Evolutionary conservation across 768 basidiomycete genomes (phyloP), one percentile per base, ranked within the genome.

Genomic region (Pleurotus sapidus): DNA sequence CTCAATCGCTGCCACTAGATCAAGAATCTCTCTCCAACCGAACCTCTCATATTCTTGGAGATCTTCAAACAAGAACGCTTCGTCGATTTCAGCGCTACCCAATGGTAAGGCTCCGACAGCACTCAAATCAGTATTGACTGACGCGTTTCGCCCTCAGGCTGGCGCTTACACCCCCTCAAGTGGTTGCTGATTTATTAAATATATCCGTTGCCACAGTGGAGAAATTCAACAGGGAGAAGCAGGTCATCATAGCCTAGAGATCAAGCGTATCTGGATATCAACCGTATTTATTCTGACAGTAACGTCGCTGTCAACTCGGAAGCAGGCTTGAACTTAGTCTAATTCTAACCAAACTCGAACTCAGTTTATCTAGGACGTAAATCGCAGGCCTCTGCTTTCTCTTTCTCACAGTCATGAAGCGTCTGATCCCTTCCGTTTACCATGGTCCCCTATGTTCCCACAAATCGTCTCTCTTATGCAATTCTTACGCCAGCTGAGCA

Each of bases 11-110:
- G 14, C 30, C 18, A 8, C 27, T 27, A 62, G 61, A 57, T 62
- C 25, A 62, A 62, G 43, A 62, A 62, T 45, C 49, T 62, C 2
- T 62, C 61, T 11, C 61, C 61, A 27, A 62, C 61, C 23, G 61
- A 62, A 56, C 61, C 61, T 2, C 54, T 62, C 14, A 56, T 62
- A 45, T 57, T 55, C 49, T 25, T 62, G 9, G 61, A 62, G 48
- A 56, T 62, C 23, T 62, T 62, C 59, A 62, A 60, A 45, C 25
- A 55, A 9, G 58, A 59, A 20, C 43, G 49, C 27, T 62, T 62
- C 38, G 59, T 62, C 4, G 61, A 62, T 30, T 62, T 62, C 54
- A 62, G 61, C 48, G 61, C 61, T 17, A 59, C 57, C 25, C 59
- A 59, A 42, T 62, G 61, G 61, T 54, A 20, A 4, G 39, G 42